These are phyloP conservation scores for Hypocreales sp. DNA, from an alignment of 2,329 filamentous ascomycete species.

Conservation along the genomic window DNA sequence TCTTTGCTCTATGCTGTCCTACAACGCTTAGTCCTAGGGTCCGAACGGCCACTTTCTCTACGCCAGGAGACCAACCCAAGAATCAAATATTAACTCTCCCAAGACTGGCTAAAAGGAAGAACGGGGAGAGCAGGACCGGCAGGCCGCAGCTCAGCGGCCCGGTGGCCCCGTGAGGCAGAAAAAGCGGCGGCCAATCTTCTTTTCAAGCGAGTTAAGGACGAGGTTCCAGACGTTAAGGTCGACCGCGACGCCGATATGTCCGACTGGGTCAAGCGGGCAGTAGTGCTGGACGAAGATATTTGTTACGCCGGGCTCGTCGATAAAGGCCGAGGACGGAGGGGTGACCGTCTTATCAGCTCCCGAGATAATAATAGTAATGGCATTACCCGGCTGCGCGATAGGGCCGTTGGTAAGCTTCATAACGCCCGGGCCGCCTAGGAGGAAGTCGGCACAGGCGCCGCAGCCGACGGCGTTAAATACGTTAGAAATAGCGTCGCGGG, in stretches of 20 bases:
- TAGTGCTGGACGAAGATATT: constrained; percentile 7
- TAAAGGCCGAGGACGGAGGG: constrained; percentile 4
- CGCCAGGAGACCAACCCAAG: too few relatives aligned
- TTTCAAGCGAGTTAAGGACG: constrained; percentile 6
- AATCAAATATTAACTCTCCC: too few relatives aligned
- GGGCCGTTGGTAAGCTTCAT: constrained; percentile 4
- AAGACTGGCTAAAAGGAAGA: too few relatives aligned
- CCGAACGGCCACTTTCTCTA: too few relatives aligned
- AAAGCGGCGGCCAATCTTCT: constrained; percentile 3
- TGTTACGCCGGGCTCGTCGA: constrained; percentile 5
- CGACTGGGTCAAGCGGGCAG: constrained; percentile 4
- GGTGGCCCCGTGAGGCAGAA: background rate
- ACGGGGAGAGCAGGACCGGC: too few relatives aligned
- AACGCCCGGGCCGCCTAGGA: constrained; percentile 2
- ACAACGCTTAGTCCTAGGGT: too few relatives aligned
- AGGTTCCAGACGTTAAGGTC: constrained; percentile 7
- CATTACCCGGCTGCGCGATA: constrained; percentile 5
- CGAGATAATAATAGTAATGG: constrained; percentile 5
- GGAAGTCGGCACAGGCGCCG: constrained; percentile 5
- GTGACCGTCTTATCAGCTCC: constrained; percentile 4
- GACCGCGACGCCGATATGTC: constrained; percentile 4
- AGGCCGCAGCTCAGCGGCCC: too few relatives aligned
- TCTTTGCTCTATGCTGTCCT: too few relatives aligned
- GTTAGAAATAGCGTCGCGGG: background rate
- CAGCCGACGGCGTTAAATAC: constrained; percentile 1